These are phyloP conservation scores for Selenicereus undatus DNA, from an alignment of 148 eudicot species.

Conservation along the genomic window DNA sequence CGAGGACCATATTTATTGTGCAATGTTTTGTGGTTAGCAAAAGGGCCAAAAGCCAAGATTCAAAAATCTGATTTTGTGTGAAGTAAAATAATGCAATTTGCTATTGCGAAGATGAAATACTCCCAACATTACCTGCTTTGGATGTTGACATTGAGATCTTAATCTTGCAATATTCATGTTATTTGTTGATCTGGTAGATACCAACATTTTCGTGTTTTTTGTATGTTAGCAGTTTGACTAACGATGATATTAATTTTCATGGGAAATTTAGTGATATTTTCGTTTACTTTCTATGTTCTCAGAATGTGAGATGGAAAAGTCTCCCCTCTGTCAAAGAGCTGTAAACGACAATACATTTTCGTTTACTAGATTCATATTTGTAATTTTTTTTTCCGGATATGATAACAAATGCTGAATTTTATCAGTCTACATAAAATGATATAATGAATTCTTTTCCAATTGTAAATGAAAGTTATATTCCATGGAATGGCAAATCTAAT, in stretches of 20 bases:
- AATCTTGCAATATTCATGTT: not conserved
- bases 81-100: conserved; percentile 18
- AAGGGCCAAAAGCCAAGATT: conserved; percentile 36
- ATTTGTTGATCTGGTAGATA: not conserved
- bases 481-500: no score
- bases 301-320: not conserved
- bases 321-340: not conserved
- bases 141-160: not conserved
- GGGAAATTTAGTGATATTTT: not conserved
- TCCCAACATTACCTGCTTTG: conserved; percentile 8
- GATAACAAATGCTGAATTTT: no score
- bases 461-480: no score
- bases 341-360: no score
- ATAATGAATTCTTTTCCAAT: no score
- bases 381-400: no score
- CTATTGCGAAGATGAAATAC: not conserved
- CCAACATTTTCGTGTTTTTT: conserved; percentile 7
- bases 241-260: not conserved
- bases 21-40: conserved; percentile 14
- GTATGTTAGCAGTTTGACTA: not conserved
- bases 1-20: not conserved
- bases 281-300: not conserved
- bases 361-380: no score
- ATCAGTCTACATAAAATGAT: no score
- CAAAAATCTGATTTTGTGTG: conserved; percentile 35